Evolutionary conservation across 768 basidiomycete species (phyloP), one percentile per base, ranked within the genome.

Genomic region (Lyophyllum semitale): DNA sequence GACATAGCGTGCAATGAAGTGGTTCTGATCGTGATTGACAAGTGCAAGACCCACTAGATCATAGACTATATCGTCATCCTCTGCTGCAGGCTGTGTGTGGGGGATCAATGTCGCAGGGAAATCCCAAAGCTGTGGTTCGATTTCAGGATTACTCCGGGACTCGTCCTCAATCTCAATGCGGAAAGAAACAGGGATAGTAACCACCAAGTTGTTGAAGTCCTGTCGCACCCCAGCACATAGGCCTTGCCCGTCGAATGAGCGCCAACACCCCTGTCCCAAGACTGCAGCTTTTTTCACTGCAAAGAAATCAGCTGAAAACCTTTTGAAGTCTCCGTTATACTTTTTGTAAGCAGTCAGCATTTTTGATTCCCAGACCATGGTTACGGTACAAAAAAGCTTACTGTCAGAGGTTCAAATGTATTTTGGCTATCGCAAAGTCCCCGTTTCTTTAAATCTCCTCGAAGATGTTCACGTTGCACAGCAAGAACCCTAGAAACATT

Each of bases 41-140:
- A 69, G 61, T 0, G 43, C 66, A n/a, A 60, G 50, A 0, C 68
- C 68, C 8, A 66, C 48, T 0, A 69, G 51, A 45, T 68, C 59
- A 52, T 69, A 69, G 3, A 62, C 51, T 2, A 66, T 33, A 5
- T 50, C 60, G n/a, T 42, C 12, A 17, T 56, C 48, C 27, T 53
- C 48, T 8, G 33, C 42, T 29, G 49, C 22, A 15, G 18, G 12
- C 37, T 55, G 30, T 15, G 48, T 48, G 37, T 53, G 25, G 2
- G 50, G 44, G 7, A 53, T 26, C 17, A 70, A 44, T 0, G 47
- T 60, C 1, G 38, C 18, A 5, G 66, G 68, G 40, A 68, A 66
- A 33, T 66, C 50, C 66, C 68, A 67, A 9, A 27, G 22, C 17
- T 53, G 52, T 12, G 13, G 3, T 20, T 53, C 23, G 4, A 38